Evolutionary conservation across 495 filamentous ascomycete genomes (phyloP).

Genomic region (Hyaloscypha variabilis): DNA sequence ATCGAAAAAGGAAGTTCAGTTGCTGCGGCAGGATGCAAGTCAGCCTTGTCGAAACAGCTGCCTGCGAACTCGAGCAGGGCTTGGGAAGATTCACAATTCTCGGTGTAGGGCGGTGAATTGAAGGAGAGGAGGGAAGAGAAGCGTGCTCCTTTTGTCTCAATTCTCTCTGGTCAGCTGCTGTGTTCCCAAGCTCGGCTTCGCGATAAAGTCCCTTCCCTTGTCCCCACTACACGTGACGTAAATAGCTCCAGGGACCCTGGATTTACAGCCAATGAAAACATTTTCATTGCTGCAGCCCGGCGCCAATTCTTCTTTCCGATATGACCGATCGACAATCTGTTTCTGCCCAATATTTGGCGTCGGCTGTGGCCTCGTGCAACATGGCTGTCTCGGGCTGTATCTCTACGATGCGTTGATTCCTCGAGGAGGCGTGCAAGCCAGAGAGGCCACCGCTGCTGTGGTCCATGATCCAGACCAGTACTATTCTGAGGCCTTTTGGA

Average conservation of each 20-base stretch:
- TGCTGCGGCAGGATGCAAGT: constrained; percentile 6
- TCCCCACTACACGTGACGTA: background rate
- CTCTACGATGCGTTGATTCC: too few species aligned
- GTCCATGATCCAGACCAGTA: too few species aligned
- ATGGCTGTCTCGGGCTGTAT: too few species aligned
- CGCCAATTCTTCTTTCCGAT: background rate
- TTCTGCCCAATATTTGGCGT: background rate
- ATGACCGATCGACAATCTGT: background rate
- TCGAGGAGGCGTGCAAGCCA: too few species aligned
- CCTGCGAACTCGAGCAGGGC: background rate
- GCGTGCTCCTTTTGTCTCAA: background rate
- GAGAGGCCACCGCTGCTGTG: too few species aligned
- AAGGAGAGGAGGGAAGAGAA: background rate
- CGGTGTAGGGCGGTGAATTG: background rate
- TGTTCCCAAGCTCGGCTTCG: background rate
- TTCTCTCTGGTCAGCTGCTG: background rate
- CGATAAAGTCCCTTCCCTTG: background rate
- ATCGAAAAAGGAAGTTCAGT: constrained; percentile 8
- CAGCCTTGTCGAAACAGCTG: background rate
- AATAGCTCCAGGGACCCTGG: background rate
- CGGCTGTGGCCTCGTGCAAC: background rate
- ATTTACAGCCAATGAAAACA: constrained; percentile 1
- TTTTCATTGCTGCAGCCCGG: background rate
- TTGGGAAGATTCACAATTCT: background rate
- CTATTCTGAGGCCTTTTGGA: background rate